These are phyloP conservation scores for Cutaneotrichosporon cavernicola DNA, from an alignment of 1,284 basidiomycete species.

Conservation along the genomic window DNA sequence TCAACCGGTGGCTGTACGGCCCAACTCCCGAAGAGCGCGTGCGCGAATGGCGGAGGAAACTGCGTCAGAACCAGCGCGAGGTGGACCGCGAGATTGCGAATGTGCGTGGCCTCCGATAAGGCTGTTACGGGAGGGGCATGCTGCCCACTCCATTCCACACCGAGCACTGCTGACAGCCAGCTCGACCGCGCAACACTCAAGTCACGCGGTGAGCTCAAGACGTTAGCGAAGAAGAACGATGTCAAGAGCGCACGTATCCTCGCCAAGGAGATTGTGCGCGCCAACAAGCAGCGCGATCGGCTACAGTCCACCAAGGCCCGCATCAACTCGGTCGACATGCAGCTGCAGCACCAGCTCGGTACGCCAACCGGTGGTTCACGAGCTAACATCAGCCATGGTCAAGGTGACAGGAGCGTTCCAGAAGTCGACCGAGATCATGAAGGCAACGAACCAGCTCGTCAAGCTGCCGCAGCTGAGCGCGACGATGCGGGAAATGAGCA, in stretches of 20 bases:
- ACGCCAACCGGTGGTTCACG: conserved; percentile 40
- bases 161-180: conserved; percentile 52
- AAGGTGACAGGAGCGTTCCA: conserved; percentile 96
- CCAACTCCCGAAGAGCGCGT: conserved; percentile 91
- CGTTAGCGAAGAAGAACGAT: conserved; percentile 87
- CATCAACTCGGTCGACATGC: conserved; percentile 85
- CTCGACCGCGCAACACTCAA: conserved; percentile 80
- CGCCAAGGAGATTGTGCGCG: conserved; percentile 90
- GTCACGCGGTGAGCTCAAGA: conserved; percentile 79
- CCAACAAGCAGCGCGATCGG: conserved; percentile 90
- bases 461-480: conserved; percentile 89
- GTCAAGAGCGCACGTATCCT: conserved; percentile 87
- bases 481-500: conserved; percentile 94
- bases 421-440: conserved; percentile 99
- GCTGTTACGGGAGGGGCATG: not conserved
- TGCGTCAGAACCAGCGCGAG: conserved; percentile 73
- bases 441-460: conserved; percentile 85
- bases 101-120: conserved; percentile 55
- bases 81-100: conserved; percentile 90
- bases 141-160: not conserved
- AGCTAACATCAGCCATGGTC: conserved; percentile 69
- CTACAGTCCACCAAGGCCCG: conserved; percentile 89
- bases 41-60: conserved; percentile 78
- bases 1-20: conserved; percentile 74
- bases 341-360: conserved; percentile 93